Base-by-base conservation (phyloP, 2,329 filamentous ascomycete species). In the Lasiodiplodia hormozganensis region DNA sequence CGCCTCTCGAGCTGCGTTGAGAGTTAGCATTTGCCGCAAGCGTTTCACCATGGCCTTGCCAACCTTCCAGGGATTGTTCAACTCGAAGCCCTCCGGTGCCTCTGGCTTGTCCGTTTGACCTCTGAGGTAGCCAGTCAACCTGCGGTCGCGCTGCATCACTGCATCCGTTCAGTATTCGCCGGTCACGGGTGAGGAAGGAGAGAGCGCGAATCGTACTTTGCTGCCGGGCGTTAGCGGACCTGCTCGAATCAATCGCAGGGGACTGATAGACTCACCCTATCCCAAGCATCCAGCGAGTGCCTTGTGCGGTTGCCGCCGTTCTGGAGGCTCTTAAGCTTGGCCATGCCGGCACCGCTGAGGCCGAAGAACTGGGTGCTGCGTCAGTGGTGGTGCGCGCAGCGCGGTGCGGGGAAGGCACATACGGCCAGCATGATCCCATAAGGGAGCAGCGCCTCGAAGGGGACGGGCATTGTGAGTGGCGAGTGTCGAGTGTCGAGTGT, bases 101-200 rank as follows among this genome's bases (percentile, higher is more conserved):
- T 81, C 79, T 57, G 84, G 81, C 71, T 84, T 86, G 79, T 88
- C 87, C 68, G 87, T 87, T 76, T 90, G 88, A 70, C 87, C 88
- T 80, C 88, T 82, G 74, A 85, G 75, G 71, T 83, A 85, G 66
- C 88, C 88, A 51, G 88, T 90, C 73, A 90, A 82, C 71, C 88
- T 81, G 75, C 85, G 80, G 77, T 90, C 88, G 78, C 88, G 84
- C 74, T 90, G 86, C 87, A 90, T 89, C 88, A 90, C 88, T 90
- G 77, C 62, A 57, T 70, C 31, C 58, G 62, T 70, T 77, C 71
- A 78, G 75, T 75, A 72, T 69, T 73, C 70, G 62, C 67, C 52
- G 43, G 34, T 58, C 56, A 70, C 36, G 23, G n/a, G 21, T n/a
- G 28, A 68, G 70, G 70, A 62, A 28, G 25, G 25, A 49, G 31